Percentiles rank a stretch among this genome's conserved stretches.
Conservation (phyloP, 2,329 filamentous ascomycete species). For the Cordyceps pruinosa region DNA sequence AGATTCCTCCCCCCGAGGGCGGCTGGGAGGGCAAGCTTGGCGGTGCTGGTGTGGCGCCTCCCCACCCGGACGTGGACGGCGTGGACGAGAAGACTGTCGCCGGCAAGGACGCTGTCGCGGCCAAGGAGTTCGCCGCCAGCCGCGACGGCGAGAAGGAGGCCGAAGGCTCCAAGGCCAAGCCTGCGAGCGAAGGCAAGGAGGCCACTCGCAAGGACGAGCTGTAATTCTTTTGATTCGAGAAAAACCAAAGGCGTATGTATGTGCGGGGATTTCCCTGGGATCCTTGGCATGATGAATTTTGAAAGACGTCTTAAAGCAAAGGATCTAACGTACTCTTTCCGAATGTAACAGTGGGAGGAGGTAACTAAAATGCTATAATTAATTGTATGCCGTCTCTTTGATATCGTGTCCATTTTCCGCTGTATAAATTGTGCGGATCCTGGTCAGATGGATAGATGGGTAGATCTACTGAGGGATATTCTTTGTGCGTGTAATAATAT, state of each 20-base stretch:
- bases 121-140: slow-evolving; percentile 38
- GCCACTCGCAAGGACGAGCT: slow-evolving; percentile 40
- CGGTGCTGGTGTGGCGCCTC: slow-evolving; percentile 43
- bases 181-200: slow-evolving; percentile 56
- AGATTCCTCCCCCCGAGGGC: slow-evolving; percentile 48
- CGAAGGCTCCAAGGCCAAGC: slow-evolving; percentile 50
- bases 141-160: slow-evolving; percentile 54
- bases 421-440: background rate
- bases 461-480: background rate
- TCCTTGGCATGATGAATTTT: background rate
- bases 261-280: background rate
- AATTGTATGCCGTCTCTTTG: background rate
- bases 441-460: background rate
- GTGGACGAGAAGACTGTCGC: slow-evolving; percentile 51
- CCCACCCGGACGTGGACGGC: slow-evolving; percentile 56
- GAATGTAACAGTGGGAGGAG: background rate
- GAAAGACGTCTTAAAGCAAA: background rate
- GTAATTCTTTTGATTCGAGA: slow-evolving; percentile 17
- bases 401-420: background rate
- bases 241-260: background rate
- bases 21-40: slow-evolving; percentile 29
- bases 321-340: background rate
- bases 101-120: slow-evolving; percentile 31
- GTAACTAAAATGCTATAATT: slow-evolving; percentile 1
- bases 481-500: too few relatives aligned